Evolutionary conservation across 768 basidiomycete genomes (phyloP).

Genomic region (Rhodotorula kratochvilovae): DNA sequence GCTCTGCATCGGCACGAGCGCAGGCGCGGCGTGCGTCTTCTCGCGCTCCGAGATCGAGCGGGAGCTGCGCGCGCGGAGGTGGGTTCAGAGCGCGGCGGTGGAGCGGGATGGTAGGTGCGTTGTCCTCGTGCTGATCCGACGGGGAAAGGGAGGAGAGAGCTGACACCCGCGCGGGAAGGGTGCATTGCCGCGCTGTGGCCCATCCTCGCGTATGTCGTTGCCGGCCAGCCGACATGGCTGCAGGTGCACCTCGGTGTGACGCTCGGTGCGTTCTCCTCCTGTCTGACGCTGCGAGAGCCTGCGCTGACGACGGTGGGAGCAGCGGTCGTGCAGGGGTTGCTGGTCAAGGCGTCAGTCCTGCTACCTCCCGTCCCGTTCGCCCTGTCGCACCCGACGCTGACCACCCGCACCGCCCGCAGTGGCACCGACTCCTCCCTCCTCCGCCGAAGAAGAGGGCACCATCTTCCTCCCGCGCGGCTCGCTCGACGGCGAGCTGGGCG

Average conservation of each 20-base stretch:
- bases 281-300: no score
- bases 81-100: background rate
- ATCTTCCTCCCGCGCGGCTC: background rate
- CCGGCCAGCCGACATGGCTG: background rate
- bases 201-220: background rate
- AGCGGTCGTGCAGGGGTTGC: no score
- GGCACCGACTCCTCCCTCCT: background rate
- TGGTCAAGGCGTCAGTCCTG: no score
- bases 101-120: conserved; percentile 1
- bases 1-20: background rate
- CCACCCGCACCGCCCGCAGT: background rate
- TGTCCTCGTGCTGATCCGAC: no score
- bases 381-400: no score
- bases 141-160: no score
- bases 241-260: background rate
- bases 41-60: background rate
- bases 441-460: background rate
- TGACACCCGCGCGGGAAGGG: background rate
- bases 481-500: background rate
- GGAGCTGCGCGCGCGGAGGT: background rate
- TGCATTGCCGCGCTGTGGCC: conserved; percentile 8
- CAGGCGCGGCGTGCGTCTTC: background rate
- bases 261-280: background rate
- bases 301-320: no score
- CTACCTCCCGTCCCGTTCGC: no score